phyloP scores from a whole-genome alignment of 1,284 basidiomycete genomes.

The Gymnopus androsaceus region DNA sequence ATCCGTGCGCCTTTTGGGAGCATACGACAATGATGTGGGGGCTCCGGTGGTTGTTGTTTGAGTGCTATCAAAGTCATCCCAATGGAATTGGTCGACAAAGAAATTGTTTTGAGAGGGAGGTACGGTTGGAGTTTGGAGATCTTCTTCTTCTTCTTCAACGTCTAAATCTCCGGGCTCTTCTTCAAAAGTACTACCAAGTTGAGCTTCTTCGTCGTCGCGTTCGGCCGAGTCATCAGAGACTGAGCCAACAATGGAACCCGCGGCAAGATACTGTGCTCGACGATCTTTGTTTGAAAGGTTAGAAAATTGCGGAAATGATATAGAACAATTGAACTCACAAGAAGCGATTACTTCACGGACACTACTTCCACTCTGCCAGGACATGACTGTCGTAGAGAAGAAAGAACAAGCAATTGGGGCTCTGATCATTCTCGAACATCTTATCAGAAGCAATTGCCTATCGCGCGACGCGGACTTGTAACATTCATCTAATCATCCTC shows the following conservation, averaged over 20 bases:
- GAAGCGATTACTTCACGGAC: conserved; percentile 17
- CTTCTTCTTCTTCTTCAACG: conserved; percentile 19
- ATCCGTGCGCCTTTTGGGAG: background rate
- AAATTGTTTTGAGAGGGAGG: conserved; percentile 28
- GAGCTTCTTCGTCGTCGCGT: conserved; percentile 38
- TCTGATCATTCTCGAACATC: too few relatives aligned
- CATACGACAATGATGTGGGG: background rate
- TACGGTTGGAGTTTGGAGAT: conserved; percentile 16
- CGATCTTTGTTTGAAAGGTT: conserved; percentile 46
- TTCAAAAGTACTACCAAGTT: conserved; percentile 29
- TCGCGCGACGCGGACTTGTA: too few relatives aligned
- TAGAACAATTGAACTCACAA: background rate
- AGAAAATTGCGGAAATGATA: background rate
- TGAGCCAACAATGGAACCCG: conserved; percentile 56
- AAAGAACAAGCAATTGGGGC: background rate
- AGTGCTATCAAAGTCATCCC: conserved; percentile 38
- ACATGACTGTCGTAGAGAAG: background rate
- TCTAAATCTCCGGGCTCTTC: conserved; percentile 28
- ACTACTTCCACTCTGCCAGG: conserved; percentile 14
- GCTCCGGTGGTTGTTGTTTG: background rate
- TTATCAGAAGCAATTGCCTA: too few relatives aligned
- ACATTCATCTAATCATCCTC: too few relatives aligned
- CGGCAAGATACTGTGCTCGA: conserved; percentile 61
- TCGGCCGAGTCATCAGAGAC: conserved; percentile 41
- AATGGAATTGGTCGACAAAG: conserved; percentile 45